These are phyloP conservation scores for Rhodotorula toruloides DNA, from an alignment of 768 basidiomycete species.

Conservation along the genomic window DNA sequence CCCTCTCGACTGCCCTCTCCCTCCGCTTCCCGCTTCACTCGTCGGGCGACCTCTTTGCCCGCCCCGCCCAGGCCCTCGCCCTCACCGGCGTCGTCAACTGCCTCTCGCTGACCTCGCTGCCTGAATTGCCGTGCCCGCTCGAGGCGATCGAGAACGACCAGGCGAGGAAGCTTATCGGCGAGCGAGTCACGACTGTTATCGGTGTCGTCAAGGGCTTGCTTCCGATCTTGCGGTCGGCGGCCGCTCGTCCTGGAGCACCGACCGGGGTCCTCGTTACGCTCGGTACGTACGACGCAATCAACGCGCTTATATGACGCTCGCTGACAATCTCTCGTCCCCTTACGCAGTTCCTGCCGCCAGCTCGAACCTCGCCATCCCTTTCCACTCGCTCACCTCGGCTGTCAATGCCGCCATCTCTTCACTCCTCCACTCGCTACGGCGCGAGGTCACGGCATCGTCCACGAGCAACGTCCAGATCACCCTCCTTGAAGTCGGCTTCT, in stretches of 20 bases:
- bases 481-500: slow-evolving; percentile 28
- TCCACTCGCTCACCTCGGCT: slow-evolving; percentile 30
- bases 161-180: slow-evolving; percentile 16
- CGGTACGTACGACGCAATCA: slow-evolving; percentile 11
- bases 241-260: slow-evolving; percentile 8
- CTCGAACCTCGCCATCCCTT: slow-evolving; percentile 28
- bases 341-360: slow-evolving; percentile 23
- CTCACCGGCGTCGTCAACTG: slow-evolving; percentile 73
- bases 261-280: slow-evolving; percentile 22
- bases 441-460: slow-evolving; percentile 24
- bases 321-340: not conserved
- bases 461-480: slow-evolving; percentile 3
- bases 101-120: slow-evolving; percentile 50
- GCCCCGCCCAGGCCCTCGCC: slow-evolving; percentile 54
- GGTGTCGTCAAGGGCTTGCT: slow-evolving; percentile 29
- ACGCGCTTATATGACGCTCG: not conserved
- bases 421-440: slow-evolving; percentile 35
- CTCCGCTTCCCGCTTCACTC: slow-evolving; percentile 73
- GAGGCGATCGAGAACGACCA: slow-evolving; percentile 30
- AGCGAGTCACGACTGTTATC: slow-evolving; percentile 21
- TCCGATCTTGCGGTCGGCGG: slow-evolving; percentile 34
- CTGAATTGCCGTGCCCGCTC: slow-evolving; percentile 17
- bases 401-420: slow-evolving; percentile 16
- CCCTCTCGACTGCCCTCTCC: slow-evolving; percentile 69
- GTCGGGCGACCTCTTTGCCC: slow-evolving; percentile 73